Base-by-base conservation (phyloP, 1,139 yeast genomes). In the Protomyces inouyei region DNA sequence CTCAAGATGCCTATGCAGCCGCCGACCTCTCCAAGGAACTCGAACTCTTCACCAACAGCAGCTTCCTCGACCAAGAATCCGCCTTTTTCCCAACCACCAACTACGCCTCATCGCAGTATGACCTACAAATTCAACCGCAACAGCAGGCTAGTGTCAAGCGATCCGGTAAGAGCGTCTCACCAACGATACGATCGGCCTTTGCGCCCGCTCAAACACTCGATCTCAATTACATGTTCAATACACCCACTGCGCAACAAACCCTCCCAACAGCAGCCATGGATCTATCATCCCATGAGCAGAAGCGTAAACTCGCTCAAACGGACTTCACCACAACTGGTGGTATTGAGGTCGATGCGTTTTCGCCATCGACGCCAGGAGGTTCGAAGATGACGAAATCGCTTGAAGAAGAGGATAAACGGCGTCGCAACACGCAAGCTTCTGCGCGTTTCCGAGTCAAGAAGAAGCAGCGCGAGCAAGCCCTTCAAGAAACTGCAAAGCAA, bases 371-470 rank as follows among this genome's bases (percentile, higher is more conserved):
- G 14, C 21, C 48, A 3, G 61, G 48, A 21, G 64, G 53, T 12
- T 8, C 52, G 4, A 14, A 37, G 3, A n/a, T 21, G 16, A 37
- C 35, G 21, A 38, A 52, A 36, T 66, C 70, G 48, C 71, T 72
- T 36, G 77, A 80, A 9, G 85, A 82, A 64, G 79, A 80, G 65
- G 88, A 85, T 73, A 87, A 87, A 74, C 80, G 91, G 60, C 80
- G 87, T 60, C 80, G 92, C 68, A 87, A 87, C 76, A 86, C 93
- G 0, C 92, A 91, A 0, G 95, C 95, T 1, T 83, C 87, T 56
- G 93, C 93, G 0, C 78, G 95, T 67, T 86, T 88, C 78, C 79
- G 95, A 68, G 84, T 86, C 71, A 88, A 87, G 79, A 88, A 87
- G 81, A 90, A 88, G 78, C 71, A 85, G 74, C 86, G 88, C 72